Percentiles rank a stretch among this genome's conserved stretches.
These are phyloP conservation scores for Polytrichum formosum DNA, from an alignment of 225 moss, liverwort and hornwort genomes.

Conservation along the genomic window DNA sequence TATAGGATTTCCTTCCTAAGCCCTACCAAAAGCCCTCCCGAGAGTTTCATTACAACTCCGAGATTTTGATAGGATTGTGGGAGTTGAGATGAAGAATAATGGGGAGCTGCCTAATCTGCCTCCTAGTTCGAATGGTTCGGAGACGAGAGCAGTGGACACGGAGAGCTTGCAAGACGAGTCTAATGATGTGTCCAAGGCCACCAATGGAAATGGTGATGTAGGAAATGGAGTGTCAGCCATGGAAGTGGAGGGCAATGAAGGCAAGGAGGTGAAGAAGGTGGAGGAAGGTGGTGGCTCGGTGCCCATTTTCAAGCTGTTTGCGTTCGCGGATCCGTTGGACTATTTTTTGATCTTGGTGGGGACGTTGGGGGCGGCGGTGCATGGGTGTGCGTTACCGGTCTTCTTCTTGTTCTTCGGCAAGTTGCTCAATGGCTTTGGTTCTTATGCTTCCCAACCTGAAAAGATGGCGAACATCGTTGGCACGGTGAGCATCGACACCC, in stretches of 20 bases:
- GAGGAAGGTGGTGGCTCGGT: conserved; percentile 17
- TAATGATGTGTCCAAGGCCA: neutral
- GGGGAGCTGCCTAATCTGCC: too few species aligned
- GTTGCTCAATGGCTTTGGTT: conserved; percentile 69
- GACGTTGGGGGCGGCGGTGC: conserved; percentile 45
- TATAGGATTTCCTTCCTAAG: too few species aligned
- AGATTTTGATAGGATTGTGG: too few species aligned
- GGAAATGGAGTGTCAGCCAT: neutral
- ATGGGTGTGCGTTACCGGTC: conserved; percentile 64
- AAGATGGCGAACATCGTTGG: conserved; percentile 22
- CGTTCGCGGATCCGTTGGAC: conserved; percentile 59
- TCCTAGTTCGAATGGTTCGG: too few species aligned
- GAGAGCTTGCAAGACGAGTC: conserved; percentile 17
- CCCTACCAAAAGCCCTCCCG: too few species aligned
- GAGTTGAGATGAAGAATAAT: too few species aligned
- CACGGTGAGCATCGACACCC: conserved; percentile 17
- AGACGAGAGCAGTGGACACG: neutral
- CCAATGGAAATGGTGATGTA: neutral
- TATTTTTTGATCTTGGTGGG: conserved; percentile 52
- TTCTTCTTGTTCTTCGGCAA: conserved; percentile 72
- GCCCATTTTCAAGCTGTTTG: conserved; percentile 55
- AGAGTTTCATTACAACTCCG: too few species aligned
- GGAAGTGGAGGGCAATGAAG: conserved; percentile 8
- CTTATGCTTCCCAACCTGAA: conserved; percentile 9
- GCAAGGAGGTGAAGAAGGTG: conserved; percentile 2